Evolutionary conservation across 495 filamentous ascomycete genomes (phyloP).

Genomic region (Tuber indicum): DNA sequence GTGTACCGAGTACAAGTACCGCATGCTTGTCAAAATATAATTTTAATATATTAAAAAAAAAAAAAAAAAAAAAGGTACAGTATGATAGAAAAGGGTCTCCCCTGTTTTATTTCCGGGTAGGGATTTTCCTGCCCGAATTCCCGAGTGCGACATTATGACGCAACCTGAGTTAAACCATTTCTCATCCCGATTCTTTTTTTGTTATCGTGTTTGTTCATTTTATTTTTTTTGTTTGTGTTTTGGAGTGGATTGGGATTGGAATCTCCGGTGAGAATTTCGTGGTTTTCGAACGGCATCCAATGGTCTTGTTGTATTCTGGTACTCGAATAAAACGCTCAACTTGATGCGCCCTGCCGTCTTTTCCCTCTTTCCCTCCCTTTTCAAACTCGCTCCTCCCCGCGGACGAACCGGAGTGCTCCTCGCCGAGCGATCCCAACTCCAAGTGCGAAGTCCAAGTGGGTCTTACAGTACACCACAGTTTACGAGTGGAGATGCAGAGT

Average conservation of each 20-base stretch:
- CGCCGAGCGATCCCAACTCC: not conserved
- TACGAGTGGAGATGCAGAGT: constrained; percentile 1
- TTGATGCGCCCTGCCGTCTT: not conserved
- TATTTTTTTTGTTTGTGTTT: not conserved
- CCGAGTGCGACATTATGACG: not conserved
- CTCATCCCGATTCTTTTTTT: not conserved
- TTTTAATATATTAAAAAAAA: not conserved
- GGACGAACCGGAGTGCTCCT: not conserved
- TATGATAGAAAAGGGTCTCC: not conserved
- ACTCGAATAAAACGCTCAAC: not conserved
- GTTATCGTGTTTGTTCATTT: not conserved
- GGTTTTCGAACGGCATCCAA: not conserved
- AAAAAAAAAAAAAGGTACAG: too few species aligned
- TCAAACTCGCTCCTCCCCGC: not conserved
- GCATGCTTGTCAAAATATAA: not conserved
- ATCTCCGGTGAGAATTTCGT: not conserved
- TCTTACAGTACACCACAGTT: constrained; percentile 1
- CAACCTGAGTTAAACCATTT: not conserved
- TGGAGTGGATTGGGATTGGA: not conserved
- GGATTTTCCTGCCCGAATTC: not conserved
- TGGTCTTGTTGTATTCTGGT: not conserved
- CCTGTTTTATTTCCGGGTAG: not conserved
- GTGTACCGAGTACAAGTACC: not conserved
- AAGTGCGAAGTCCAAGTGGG: constrained; percentile 1
- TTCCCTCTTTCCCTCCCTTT: not conserved